Base-by-base conservation (phyloP, 2,329 filamentous ascomycete genomes). In the Fusarium musae region DNA sequence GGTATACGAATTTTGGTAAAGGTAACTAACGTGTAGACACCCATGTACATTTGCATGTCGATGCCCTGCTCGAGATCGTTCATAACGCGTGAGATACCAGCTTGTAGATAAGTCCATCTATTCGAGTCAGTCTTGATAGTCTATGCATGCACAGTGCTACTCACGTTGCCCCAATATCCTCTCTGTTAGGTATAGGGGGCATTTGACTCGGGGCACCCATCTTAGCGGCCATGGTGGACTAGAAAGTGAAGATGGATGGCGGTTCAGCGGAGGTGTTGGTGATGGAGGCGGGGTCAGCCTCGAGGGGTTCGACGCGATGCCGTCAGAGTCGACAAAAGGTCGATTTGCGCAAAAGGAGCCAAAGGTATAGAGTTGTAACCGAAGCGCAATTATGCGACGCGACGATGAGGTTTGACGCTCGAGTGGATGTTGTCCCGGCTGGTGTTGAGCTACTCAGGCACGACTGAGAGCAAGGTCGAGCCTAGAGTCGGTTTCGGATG, bases 31-130 rank as follows among this genome's bases (percentile, higher is more conserved):
- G 96, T 98, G 84, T 98, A 98, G 69, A 98, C 91, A 63, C 93
- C 94, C 96, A 98, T 98, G 84, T 98, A 98, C 87, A 94, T 96
- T 78, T 93, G 90, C 91, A 98, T 95, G 79, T 98, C 95, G 84
- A 99, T 93, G 69, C 96, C 96, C 75, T 94, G 93, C 79, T 96
- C 93, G 34, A 98, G 88, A 79, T 97, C 93, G 77, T 91, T 90
- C 96, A 99, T 98, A 80, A 99, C 97, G 81, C 92, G 93, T 74
- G 94, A 91, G 76, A 99, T 95, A 73, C 96, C 95, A 70, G 88
- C 88, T 82, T 98, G 92, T 59, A 99, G 88, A 82, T 97, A 98
- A 66, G 88, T 87, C 96, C 96, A 99, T 85, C 94, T 97, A 77
- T 43, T 61, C 65, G 15, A 36, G 71, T 82, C 63, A 82, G 79